Percentiles rank a stretch among this genome's conserved stretches.
phyloP scores from a whole-genome alignment of 257 asterid genomes.

The Gardenia jasminoides region DNA sequence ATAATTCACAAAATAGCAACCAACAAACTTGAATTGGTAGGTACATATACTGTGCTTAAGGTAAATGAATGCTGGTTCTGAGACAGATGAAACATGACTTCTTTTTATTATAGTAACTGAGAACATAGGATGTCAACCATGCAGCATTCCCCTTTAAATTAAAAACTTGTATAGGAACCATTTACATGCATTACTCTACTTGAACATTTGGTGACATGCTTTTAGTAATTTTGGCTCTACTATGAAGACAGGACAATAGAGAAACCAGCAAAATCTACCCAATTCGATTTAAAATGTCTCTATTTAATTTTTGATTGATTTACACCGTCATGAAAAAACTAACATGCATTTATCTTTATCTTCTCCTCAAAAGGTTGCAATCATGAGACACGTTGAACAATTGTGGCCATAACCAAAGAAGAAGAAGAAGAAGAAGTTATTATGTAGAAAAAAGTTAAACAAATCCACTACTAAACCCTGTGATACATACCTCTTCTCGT shows the following conservation, averaged over 20 bases:
- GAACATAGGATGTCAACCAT: not conserved
- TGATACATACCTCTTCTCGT: conserved; percentile 68
- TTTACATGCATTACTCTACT: not conserved
- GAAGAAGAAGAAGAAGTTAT: not conserved
- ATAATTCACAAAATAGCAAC: not conserved
- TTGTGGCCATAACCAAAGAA: not conserved
- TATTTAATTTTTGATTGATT: too few species aligned
- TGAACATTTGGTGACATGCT: not conserved
- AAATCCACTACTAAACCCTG: conserved; percentile 1
- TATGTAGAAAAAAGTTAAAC: not conserved
- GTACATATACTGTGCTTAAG: not conserved
- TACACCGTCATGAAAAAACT: too few species aligned
- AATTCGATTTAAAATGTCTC: too few species aligned
- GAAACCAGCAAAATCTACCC: not conserved
- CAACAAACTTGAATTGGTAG: not conserved
- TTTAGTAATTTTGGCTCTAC: not conserved
- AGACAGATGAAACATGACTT: not conserved
- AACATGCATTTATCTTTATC: not conserved
- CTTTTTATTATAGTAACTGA: too few species aligned
- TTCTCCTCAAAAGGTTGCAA: not conserved
- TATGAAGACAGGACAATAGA: not conserved
- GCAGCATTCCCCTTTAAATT: not conserved
- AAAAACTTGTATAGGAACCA: not conserved
- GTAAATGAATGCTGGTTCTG: not conserved
- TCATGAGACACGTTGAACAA: not conserved